Evolutionary conservation across 2,329 filamentous ascomycete genomes (phyloP).

Genomic region (Calonectria montana): DNA sequence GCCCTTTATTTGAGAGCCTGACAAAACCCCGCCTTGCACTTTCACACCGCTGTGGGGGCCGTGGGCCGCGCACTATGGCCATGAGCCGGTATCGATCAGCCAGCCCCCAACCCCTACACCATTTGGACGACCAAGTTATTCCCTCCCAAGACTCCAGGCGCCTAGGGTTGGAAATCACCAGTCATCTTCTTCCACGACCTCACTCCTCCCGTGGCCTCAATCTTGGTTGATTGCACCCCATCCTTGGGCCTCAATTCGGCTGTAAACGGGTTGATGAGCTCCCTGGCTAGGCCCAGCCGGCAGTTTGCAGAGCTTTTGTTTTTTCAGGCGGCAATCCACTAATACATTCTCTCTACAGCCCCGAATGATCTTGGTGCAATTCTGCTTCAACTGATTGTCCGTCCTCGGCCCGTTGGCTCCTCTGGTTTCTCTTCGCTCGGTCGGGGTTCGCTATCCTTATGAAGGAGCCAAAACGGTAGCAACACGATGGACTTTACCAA

Average conservation of each 20-base stretch:
- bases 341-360: neutral
- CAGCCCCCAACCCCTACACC: too few relatives aligned
- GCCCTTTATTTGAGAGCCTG: too few relatives aligned
- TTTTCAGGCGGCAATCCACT: neutral
- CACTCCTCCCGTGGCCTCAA: neutral
- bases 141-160: neutral
- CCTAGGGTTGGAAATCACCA: neutral
- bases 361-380: neutral
- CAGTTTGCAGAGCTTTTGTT: neutral
- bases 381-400: neutral
- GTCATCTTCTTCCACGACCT: neutral
- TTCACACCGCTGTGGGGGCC: too few relatives aligned
- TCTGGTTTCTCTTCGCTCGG: neutral
- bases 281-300: neutral
- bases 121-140: neutral
- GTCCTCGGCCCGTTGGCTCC: neutral
- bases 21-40: too few relatives aligned
- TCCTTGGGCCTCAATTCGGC: neutral
- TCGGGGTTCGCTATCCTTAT: neutral
- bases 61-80: too few relatives aligned
- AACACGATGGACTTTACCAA: conserved; percentile 1
- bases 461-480: neutral
- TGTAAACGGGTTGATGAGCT: neutral
- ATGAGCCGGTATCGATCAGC: too few relatives aligned
- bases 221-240: neutral